These are phyloP conservation scores for Clitocybe nebularis DNA, from an alignment of 1,284 basidiomycete genomes.

Conservation along the genomic window DNA sequence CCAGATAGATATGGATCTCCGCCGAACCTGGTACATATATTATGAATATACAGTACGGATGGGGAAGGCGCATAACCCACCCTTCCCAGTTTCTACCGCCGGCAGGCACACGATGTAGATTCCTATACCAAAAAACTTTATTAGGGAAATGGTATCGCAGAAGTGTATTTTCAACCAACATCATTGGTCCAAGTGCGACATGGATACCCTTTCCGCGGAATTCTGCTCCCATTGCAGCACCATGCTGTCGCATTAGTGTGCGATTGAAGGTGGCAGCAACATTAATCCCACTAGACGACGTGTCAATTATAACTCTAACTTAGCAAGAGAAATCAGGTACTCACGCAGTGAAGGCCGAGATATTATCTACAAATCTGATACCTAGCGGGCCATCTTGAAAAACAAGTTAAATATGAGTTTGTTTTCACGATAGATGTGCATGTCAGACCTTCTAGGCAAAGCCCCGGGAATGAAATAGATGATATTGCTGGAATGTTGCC, in stretches of 20 bases:
- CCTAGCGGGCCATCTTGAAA: conserved; percentile 52
- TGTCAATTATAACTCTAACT: background rate
- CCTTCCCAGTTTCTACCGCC: conserved; percentile 77
- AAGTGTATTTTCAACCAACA: conserved; percentile 24
- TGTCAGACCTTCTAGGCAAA: conserved; percentile 61
- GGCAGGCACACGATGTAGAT: conserved; percentile 55
- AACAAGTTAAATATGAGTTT: background rate
- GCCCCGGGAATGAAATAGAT: conserved; percentile 59
- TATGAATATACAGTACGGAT: too few species aligned
- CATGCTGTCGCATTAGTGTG: conserved; percentile 60
- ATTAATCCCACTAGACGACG: conserved; percentile 56
- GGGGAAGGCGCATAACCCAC: too few species aligned
- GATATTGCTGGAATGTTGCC: conserved; percentile 66
- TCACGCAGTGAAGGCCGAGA: conserved; percentile 69
- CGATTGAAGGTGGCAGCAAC: conserved; percentile 73
- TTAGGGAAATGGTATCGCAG: background rate
- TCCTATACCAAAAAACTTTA: conserved; percentile 30
- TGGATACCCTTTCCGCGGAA: conserved; percentile 60
- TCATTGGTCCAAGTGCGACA: conserved; percentile 57
- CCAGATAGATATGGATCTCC: conserved; percentile 63
- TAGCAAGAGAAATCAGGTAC: conserved; percentile 15
- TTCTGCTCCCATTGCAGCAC: conserved; percentile 63
- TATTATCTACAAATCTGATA: conserved; percentile 57
- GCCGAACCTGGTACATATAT: conserved; percentile 38
- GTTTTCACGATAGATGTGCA: background rate